Base-by-base conservation (phyloP, 352 stramenopile genomes). In the Thalassiosira oceanica region DNA sequence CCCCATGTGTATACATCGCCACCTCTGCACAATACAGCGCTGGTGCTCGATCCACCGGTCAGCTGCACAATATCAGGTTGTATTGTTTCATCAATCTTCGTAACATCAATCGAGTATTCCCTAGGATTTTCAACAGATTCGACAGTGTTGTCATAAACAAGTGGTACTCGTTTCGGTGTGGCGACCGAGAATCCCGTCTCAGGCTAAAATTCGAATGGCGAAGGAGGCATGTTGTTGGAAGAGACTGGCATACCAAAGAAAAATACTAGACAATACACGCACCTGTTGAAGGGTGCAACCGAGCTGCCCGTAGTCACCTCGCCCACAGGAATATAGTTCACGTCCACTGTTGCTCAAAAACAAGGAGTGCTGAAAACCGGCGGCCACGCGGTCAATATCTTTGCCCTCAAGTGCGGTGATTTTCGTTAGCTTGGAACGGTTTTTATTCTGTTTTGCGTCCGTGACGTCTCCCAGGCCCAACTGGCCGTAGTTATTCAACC, bases 401-500 rank as follows among this genome's bases (percentile, higher is more conserved):
- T 76, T 29, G n/a, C 56, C 79, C 16, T 84, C 55, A 10, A 86
- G 61, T 35, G 36, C 41, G 16, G 54, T 26, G 43, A 83, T 35
- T 50, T 70, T 70, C 35, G 71, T 79, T 8, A 93, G 53, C 36
- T 75, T 41, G 21, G 86, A 35, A 28, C 74, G 61, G 23, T 77
- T 72, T 6, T 87, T 52, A 18, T 45, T 64, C n/a, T n/a, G n/a
- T n/a, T n/a, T n/a, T 0, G 15, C 29, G 11, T 49, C 41, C 29
- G 21, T 7, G 10, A 15, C 37, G 74, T 92, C 90, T 13, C 94
- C 94, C 37, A 97, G 79, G n/a, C 96, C 96, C 16, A 99, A 66
- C 73, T 99, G 96, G 6, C 95, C 96, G 78, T 98, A 98, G 53
- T 97, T 95, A 86, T 98, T 98, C 2, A 98, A 84, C 2, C 96